Percentiles rank a stretch among this genome's conserved stretches.
phyloP scores from a whole-genome alignment of 208 protist genomes.

The Crithidia expoeki region DNA sequence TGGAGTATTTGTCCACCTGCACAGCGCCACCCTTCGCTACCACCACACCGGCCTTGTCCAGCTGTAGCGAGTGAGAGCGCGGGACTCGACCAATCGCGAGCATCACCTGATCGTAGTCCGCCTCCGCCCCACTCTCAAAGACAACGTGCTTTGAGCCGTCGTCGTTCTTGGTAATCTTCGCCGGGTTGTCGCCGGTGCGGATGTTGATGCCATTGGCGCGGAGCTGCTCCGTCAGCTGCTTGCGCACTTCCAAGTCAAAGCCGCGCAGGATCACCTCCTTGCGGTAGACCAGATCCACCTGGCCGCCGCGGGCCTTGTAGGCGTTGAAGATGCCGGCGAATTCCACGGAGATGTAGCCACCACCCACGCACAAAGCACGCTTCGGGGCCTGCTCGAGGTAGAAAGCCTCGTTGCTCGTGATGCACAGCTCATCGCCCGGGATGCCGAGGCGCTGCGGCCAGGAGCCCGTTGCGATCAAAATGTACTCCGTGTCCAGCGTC shows the following conservation, averaged over 20 bases:
- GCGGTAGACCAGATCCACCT: conserved; percentile 86
- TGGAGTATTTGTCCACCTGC: conserved; percentile 91
- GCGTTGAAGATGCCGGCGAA: conserved; percentile 93
- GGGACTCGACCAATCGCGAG: conserved; percentile 96
- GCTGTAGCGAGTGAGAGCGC: conserved; percentile 89
- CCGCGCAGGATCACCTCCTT: conserved; percentile 81
- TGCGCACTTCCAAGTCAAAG: conserved; percentile 83
- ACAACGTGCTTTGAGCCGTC: conserved; percentile 78
- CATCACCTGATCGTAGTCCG: conserved; percentile 94
- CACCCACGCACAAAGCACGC: conserved; percentile 83
- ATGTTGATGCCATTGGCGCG: conserved; percentile 83
- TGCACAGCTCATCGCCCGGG: conserved; percentile 87
- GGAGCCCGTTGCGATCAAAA: conserved; percentile 86
- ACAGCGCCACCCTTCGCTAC: conserved; percentile 86
- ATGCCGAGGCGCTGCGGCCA: conserved; percentile 84
- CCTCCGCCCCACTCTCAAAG: conserved; percentile 80
- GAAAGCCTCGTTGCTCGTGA: conserved; percentile 93
- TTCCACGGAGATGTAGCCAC: conserved; percentile 92
- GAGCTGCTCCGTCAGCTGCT: conserved; percentile 81
- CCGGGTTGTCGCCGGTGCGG: conserved; percentile 76
- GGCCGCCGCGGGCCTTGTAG: conserved; percentile 71
- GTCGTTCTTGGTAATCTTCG: conserved; percentile 68
- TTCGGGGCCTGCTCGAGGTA: conserved; percentile 82
- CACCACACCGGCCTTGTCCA: conserved; percentile 92
- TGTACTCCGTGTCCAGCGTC: conserved; percentile 71